Evolutionary conservation across 2,329 filamentous ascomycete species (phyloP), one percentile per base, ranked within the genome.

Genomic region (Fusarium sp.): DNA sequence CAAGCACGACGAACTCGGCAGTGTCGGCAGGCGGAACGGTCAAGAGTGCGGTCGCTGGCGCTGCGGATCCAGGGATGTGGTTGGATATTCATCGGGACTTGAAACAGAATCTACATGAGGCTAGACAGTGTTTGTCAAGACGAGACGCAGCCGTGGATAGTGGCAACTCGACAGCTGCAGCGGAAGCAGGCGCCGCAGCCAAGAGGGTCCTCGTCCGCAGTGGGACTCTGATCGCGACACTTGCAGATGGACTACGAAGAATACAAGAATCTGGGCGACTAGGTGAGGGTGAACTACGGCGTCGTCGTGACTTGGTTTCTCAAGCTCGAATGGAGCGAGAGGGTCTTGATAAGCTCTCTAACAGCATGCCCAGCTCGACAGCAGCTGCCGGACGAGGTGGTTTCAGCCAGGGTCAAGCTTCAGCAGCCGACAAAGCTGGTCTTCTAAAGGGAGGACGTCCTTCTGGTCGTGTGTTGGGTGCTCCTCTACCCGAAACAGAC

Each of bases 81-180:
- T 80, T 95, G 28, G 92, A 95, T 75, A 83, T 92, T 57, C 89
- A 94, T 75, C 81, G 87, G 28, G 91, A 94, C 74, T 84, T 94
- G 80, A 94, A 94, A 80, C 82, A 83, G 16, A 85, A 87, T 67
- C 65, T 80, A 12, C 78, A 80, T 42, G 90, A 93, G 74, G 86
- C 94, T 78, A 92, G 93, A 79, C 83, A 84, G 36, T 85, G 87
- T 68, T 83, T 96, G 31, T 90, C 91, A 38, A 83, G 86, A 68
- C 82, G 92, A 47, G 92, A 96, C 74, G 86, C 76, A 6, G 79
- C 80, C 12, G 76, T 77, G 8, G 80, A 80, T 46, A 75, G 75
- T 30, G 77, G 79, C 34, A 80, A 80, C 67, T 82, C 79, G 38
- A 79, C 81, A 1, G 79, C 78, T 0, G 84, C 83, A 6, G 79